Conservation (phyloP, 2,329 filamentous ascomycete species). For the Fusarium coicis region DNA sequence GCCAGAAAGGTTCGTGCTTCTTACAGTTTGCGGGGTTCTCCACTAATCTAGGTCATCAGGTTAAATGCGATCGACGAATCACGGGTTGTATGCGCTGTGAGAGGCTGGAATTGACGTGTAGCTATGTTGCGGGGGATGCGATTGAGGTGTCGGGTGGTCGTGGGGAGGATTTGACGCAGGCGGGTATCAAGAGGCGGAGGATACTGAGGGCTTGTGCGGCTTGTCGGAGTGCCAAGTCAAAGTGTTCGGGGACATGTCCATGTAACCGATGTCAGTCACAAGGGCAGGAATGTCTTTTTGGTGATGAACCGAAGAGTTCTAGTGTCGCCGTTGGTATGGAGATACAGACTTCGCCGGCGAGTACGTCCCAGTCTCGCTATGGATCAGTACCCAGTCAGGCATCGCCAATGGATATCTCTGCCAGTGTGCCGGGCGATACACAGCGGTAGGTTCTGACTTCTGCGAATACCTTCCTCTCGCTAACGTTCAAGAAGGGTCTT, state of each 20-base stretch:
- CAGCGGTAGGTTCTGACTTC: neutral
- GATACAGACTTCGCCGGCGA: constrained; percentile 11
- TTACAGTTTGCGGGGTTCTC: neutral
- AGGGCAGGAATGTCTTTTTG: constrained; percentile 12
- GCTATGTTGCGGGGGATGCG: neutral
- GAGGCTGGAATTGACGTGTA: constrained; percentile 24
- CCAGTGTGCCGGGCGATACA: neutral
- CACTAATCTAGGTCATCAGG: constrained; percentile 29
- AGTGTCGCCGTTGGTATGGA: neutral
- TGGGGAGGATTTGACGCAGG: constrained; percentile 37
- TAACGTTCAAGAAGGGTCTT: constrained; percentile 11
- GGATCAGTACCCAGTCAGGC: neutral
- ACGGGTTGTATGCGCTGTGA: constrained; percentile 35
- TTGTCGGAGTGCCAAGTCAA: constrained; percentile 51
- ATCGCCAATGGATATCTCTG: neutral
- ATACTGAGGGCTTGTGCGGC: constrained; percentile 45
- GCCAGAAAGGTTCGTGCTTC: constrained; percentile 37
- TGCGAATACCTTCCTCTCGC: rapidly evolving
- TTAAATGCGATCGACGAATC: constrained; percentile 41
- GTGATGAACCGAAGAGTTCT: neutral
- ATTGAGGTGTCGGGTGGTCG: no score
- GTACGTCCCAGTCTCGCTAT: constrained; percentile 1
- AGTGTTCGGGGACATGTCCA: constrained; percentile 49
- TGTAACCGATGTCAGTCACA: constrained; percentile 46
- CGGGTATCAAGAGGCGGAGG: constrained; percentile 44